Base-by-base conservation (phyloP, 495 filamentous ascomycete species). In the Filosporella fistucella region DNA sequence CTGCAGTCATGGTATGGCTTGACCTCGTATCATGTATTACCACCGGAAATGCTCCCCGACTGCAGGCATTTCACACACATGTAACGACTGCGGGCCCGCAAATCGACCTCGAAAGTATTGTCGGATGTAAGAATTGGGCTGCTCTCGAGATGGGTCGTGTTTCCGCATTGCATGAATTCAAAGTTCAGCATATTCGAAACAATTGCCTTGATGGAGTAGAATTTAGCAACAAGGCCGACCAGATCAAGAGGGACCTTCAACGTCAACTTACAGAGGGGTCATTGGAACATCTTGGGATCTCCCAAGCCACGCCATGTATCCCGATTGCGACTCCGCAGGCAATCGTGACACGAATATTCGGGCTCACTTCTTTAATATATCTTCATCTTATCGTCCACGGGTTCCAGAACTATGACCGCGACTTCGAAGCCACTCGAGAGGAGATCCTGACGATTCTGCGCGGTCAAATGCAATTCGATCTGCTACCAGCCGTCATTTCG, bases 11-110 rank as follows among this genome's bases (percentile, higher is more conserved):
- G 3, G 41, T 58, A 13, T 58, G 55, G 55, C 51, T 58, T 6
- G 55, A 58, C 35, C 46, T 54, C 11, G 23, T 54, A 12, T 50
- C 46, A 22, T 51, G 35, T 5, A 40, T 58, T 29, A 50, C 50
- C 10, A 20, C 28, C 1, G 50, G 55, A 4, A 54, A 32, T 2
- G 3, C 42, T 11, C 51, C 55, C 2, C 30, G 26, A 25, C 26
- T 54, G 12, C 33, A 37, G 2, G 7, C 33, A 12, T 47, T 28
- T 28, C 45, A 57, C 32, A n/a, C 13, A 4, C 13, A 17, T 9
- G 10, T 26, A 11, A 36, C 50, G 14, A 16, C 32, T 10, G 2
- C 18, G 5, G 26, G 21, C 25, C 50, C 54, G 38, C 39, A 28
- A 12, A 47, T 28, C 18, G 39, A 58, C 10, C 42, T 58, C 3